These are phyloP conservation scores for Vitellaria paradoxa DNA, from an alignment of 179 eudicot genomes.

Conservation along the genomic window DNA sequence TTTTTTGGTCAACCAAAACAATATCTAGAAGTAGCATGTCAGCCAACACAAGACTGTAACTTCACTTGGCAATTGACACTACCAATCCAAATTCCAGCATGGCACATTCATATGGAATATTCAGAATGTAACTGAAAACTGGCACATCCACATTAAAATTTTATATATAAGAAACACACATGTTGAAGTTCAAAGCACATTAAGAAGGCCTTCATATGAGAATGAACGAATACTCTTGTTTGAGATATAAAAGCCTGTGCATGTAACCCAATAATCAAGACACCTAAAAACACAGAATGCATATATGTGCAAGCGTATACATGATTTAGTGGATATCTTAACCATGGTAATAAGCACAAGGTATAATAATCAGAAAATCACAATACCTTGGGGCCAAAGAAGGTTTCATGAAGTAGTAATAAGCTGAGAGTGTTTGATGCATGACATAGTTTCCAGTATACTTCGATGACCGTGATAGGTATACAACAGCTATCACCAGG, in stretches of 20 bases:
- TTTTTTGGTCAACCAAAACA: background rate
- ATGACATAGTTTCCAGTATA: slow-evolving; percentile 88
- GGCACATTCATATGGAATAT: background rate
- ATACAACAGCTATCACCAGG: slow-evolving; percentile 70
- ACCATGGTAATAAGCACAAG: background rate
- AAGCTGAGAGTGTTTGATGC: slow-evolving; percentile 77
- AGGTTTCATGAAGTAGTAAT: slow-evolving; percentile 80
- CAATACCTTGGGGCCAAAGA: slow-evolving; percentile 84
- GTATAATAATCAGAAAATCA: slow-evolving; percentile 13
- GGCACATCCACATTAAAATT: background rate
- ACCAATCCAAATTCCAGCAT: background rate
- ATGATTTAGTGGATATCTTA: background rate
- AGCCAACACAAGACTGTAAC: background rate
- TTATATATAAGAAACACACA: background rate
- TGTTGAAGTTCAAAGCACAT: background rate
- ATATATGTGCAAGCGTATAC: background rate
- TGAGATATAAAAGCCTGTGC: background rate
- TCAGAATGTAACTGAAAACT: background rate
- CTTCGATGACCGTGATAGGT: slow-evolving; percentile 76
- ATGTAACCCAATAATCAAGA: background rate
- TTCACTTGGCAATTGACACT: background rate
- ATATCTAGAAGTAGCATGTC: background rate
- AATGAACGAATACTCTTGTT: background rate
- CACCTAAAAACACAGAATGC: background rate
- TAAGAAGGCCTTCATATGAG: background rate